These are phyloP conservation scores for Hippophae rhamnoides DNA, from an alignment of 306 rosid genomes.

Conservation along the genomic window DNA sequence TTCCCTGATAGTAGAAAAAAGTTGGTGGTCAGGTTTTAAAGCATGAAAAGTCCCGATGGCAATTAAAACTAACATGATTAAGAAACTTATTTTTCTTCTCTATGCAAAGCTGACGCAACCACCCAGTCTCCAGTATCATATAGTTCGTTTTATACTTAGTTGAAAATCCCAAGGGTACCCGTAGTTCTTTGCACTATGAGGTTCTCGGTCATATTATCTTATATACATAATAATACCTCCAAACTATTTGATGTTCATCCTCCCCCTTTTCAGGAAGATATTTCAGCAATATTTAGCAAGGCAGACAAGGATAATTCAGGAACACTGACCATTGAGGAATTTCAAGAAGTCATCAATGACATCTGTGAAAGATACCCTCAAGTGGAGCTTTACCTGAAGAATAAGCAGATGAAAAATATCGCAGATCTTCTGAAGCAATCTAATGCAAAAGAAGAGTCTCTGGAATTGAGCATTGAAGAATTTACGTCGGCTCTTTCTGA, in stretches of 20 bases:
- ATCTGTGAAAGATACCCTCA: conserved; percentile 91
- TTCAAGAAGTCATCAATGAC: conserved; percentile 61
- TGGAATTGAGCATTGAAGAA: conserved; percentile 61
- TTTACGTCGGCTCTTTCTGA: conserved; percentile 71
- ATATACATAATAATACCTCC: no score
- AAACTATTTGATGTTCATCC: neutral
- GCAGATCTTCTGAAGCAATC: conserved; percentile 64
- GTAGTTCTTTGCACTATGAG: no score
- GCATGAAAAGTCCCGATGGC: no score
- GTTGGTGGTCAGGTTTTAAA: no score
- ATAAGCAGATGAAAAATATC: conserved; percentile 54
- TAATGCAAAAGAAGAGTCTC: conserved; percentile 33
- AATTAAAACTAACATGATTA: no score
- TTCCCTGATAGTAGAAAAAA: no score
- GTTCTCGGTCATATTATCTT: neutral
- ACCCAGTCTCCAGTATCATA: no score
- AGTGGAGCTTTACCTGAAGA: conserved; percentile 75
- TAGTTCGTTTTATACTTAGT: no score
- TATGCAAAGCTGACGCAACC: no score
- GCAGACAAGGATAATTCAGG: conserved; percentile 79
- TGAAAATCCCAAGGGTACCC: no score
- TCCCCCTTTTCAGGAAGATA: conserved; percentile 54
- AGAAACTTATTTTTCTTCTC: no score
- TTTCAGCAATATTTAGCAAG: conserved; percentile 62
- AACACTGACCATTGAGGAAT: conserved; percentile 63